Evolutionary conservation across 352 stramenopile genomes (phyloP).

Genomic region (Pythium inflatum): DNA sequence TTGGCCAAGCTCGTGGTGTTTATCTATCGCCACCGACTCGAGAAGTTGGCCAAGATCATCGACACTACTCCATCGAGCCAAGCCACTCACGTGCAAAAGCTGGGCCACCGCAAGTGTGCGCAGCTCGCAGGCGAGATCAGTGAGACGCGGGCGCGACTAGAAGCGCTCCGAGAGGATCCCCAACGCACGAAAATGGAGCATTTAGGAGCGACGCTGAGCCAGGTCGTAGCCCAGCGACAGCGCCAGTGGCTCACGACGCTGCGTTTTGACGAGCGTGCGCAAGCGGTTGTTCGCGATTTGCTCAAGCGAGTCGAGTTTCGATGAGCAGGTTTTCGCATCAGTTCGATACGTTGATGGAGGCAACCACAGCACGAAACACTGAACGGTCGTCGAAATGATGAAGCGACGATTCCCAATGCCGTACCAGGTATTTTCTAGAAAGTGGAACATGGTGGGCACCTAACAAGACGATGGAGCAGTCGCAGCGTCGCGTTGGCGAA

Average conservation of each 20-base stretch:
- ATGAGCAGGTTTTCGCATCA: no score
- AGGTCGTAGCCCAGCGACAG: neutral
- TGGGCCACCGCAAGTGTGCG: constrained; percentile 10
- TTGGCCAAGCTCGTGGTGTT: constrained; percentile 42
- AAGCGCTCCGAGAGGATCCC: no score
- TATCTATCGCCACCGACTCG: no score
- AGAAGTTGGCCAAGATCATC: neutral
- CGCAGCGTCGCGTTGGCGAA: constrained; percentile 43
- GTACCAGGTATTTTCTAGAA: no score
- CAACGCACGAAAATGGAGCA: neutral
- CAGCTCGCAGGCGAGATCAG: constrained; percentile 8
- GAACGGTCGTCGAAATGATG: no score
- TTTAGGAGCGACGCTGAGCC: neutral
- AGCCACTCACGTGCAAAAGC: no score
- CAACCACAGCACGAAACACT: no score
- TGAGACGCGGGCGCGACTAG: neutral
- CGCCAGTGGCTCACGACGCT: neutral
- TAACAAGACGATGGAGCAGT: no score
- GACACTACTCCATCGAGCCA: no score
- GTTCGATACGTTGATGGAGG: no score
- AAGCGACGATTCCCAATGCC: no score
- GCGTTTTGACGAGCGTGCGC: constrained; percentile 11
- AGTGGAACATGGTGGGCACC: no score
- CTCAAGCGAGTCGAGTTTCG: neutral
- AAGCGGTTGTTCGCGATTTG: constrained; percentile 41